Evolutionary conservation across 2,329 filamentous ascomycete species (phyloP).

Genomic region (Elsinoe ampelina): DNA sequence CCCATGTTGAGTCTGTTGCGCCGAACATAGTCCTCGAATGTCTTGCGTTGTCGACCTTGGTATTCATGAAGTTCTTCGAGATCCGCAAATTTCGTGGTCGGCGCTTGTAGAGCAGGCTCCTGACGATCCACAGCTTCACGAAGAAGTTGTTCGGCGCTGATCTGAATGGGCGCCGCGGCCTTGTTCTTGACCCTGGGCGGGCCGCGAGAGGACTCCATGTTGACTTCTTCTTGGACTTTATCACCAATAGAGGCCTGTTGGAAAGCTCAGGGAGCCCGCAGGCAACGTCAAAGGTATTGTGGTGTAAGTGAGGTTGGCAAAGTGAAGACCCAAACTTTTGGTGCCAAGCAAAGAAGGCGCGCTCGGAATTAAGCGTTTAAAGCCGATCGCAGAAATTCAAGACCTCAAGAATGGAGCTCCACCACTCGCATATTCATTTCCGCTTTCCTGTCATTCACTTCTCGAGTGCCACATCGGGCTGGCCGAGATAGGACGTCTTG

Average conservation of each 20-base stretch:
- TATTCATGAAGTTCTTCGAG: slow-evolving; percentile 97
- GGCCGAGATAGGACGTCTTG: not conserved
- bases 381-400: not conserved
- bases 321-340: not conserved
- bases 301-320: not conserved
- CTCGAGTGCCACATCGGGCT: not conserved
- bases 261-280: not conserved
- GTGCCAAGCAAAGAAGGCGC: not conserved
- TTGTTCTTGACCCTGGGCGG: slow-evolving; percentile 98
- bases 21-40: slow-evolving; percentile 96
- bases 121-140: slow-evolving; percentile 95
- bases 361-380: not conserved
- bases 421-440: not conserved
- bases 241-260: not conserved
- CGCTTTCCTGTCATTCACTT: too few relatives aligned
- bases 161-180: slow-evolving; percentile 71
- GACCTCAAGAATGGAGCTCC: not conserved
- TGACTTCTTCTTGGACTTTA: slow-evolving; percentile 23
- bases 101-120: slow-evolving; percentile 76
- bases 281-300: not conserved
- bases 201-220: slow-evolving; percentile 83
- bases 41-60: slow-evolving; percentile 89
- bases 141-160: slow-evolving; percentile 93
- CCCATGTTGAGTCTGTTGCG: slow-evolving; percentile 93
- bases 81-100: slow-evolving; percentile 89